Conservation (phyloP, 768 basidiomycete species). For the Daedaleopsis nitida region DNA sequence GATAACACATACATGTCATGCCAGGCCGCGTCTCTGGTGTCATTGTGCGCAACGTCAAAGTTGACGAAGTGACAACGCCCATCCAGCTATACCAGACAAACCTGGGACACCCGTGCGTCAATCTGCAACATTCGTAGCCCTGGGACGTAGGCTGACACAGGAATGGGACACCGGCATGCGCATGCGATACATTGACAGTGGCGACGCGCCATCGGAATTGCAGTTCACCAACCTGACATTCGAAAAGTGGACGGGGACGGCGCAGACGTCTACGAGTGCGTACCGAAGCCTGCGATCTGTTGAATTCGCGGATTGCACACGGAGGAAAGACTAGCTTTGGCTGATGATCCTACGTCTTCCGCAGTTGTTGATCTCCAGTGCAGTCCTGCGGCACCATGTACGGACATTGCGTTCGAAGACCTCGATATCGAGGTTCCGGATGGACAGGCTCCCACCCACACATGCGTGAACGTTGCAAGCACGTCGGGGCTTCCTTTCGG, state of each 20-base stretch:
- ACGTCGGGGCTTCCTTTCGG: conserved; percentile 26
- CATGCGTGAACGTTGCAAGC: conserved; percentile 51
- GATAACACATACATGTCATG: background rate
- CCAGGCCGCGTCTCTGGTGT: conserved; percentile 50
- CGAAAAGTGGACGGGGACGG: conserved; percentile 49
- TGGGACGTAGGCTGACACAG: background rate
- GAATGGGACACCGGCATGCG: background rate
- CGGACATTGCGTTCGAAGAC: conserved; percentile 42
- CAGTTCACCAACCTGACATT: conserved; percentile 51
- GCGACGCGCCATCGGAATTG: conserved; percentile 49
- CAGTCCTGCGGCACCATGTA: conserved; percentile 49
- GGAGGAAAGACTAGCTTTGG: background rate
- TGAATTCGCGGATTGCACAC: background rate
- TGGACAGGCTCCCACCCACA: conserved; percentile 38
- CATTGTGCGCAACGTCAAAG: conserved; percentile 40
- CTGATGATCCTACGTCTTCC: background rate
- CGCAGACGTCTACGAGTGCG: conserved; percentile 27
- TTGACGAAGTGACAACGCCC: conserved; percentile 49
- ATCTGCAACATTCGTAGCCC: background rate
- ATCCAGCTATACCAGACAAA: conserved; percentile 57
- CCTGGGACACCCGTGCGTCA: conserved; percentile 43
- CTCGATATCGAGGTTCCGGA: conserved; percentile 38
- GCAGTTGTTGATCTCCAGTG: conserved; percentile 54
- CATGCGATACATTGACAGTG: conserved; percentile 42
- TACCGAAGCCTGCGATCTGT: background rate